These are phyloP conservation scores for Diaporthe sp. DNA, from an alignment of 2,329 filamentous ascomycete genomes.

Conservation along the genomic window DNA sequence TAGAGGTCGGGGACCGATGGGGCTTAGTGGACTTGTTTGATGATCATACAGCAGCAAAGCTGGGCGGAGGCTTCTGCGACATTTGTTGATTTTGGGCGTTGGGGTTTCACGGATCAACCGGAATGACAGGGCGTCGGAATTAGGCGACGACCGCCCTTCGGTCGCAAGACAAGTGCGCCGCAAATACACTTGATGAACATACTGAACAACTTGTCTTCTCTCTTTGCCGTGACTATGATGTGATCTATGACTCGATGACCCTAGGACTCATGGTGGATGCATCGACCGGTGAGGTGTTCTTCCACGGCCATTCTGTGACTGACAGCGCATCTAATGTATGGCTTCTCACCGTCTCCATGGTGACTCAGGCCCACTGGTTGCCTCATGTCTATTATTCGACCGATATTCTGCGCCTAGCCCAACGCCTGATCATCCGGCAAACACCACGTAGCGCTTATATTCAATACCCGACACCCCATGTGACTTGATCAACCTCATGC, in stretches of 20 bases:
- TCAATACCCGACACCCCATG: conserved; percentile 45
- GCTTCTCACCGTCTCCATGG: neutral
- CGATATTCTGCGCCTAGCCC: neutral
- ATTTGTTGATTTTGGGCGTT: conserved; percentile 46
- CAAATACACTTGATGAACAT: conserved; percentile 45
- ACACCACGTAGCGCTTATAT: neutral
- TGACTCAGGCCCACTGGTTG: neutral
- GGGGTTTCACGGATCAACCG: conserved; percentile 44
- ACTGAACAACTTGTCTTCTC: neutral
- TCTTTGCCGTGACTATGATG: neutral
- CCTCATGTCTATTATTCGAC: neutral
- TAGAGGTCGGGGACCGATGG: conserved; percentile 31
- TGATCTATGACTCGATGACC: neutral
- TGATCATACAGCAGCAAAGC: conserved; percentile 37
- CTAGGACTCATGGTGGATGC: neutral
- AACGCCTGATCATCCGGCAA: neutral
- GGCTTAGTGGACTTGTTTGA: conserved; percentile 34
- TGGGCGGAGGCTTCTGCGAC: conserved; percentile 33
- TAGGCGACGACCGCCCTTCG: conserved; percentile 43
- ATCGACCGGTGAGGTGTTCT: neutral
- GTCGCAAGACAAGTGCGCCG: conserved; percentile 38
- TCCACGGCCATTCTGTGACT: too few relatives aligned
- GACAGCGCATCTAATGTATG: neutral
- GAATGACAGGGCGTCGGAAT: conserved; percentile 44
- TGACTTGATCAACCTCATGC: neutral